Evolutionary conservation across 1,139 yeast genomes (phyloP).

Genomic region (Sugiyamaella sp.): DNA sequence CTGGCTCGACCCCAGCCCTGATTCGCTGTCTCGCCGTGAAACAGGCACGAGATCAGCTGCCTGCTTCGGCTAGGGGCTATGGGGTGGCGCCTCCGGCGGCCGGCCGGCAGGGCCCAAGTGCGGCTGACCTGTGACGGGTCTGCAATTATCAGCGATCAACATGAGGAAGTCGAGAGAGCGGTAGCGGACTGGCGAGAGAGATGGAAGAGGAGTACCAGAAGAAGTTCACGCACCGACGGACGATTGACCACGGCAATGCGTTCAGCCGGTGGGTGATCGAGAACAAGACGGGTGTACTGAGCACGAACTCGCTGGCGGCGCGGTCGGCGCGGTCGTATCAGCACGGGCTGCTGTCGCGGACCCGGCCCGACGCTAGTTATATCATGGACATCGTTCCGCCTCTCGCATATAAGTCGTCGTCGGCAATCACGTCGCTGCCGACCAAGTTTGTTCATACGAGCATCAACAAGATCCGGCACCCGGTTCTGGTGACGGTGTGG

Average conservation of each 20-base stretch:
- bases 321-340: constrained; percentile 7
- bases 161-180: too few relatives aligned
- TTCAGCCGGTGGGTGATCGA: constrained; percentile 72
- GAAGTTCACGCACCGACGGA: constrained; percentile 68
- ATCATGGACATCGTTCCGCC: constrained; percentile 76
- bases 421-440: constrained; percentile 55
- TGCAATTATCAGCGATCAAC: neutral
- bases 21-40: too few relatives aligned
- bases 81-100: too few relatives aligned
- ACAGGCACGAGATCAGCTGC: too few relatives aligned
- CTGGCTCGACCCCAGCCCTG: too few relatives aligned
- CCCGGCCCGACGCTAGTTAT: constrained; percentile 79
- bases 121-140: neutral
- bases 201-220: constrained; percentile 31
- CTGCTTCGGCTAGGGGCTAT: too few relatives aligned
- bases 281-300: constrained; percentile 54
- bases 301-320: constrained; percentile 8
- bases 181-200: too few relatives aligned
- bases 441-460: constrained; percentile 89
- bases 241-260: constrained; percentile 86
- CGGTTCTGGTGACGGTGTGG: constrained; percentile 90
- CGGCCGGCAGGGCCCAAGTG: too few relatives aligned
- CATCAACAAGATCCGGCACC: constrained; percentile 88
- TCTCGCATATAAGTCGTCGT: constrained; percentile 53
- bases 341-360: constrained; percentile 33